Base-by-base conservation (phyloP, 2,329 filamentous ascomycete species). In the Diaporthe humulicola region DNA sequence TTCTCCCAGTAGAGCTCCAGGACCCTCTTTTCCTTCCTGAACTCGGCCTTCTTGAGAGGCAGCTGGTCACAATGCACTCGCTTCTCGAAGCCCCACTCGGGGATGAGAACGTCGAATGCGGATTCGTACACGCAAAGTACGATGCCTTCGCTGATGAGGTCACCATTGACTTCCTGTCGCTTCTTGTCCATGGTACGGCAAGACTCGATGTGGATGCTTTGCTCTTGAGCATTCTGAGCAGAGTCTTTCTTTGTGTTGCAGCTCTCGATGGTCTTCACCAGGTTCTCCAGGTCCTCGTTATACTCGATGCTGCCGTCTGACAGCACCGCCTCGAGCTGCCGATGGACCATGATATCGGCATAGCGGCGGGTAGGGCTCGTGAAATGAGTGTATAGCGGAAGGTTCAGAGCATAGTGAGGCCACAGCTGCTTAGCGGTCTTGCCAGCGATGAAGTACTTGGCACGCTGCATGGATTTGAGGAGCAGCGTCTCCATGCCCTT, bases 231-330 rank as follows among this genome's bases (percentile, higher is more conserved):
- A 81, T 95, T 97, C 86, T 98, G 96, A 1, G 97, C 95, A 17
- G 96, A 98, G 83, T 99, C 97, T 85, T 98, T 99, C 92, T 98
- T 99, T 82, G 94, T 98, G 87, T 99, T 99, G 89, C 95, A 98
- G 79, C 95, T 92, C 85, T 99, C 97, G 12, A 96, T 94, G 69
- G 94, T 98, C 91, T 98, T 99, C 80, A 92, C 92, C 56, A 99
- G 88, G 74, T 89, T 93, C 82, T 99, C 97, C 76, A 97, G 84
- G 76, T 99, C 97, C 78, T 99, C 97, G 6, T 87, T 92, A 83
- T 97, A 98, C 80, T 98, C 95, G 64, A 94, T 89, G 77, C 93
- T 90, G 77, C 94, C 94, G 72, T 95, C 91, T 0, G 95, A 97
- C 50, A 99, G 89, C 69, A 95, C 92, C 75, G 94, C 90, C 82